A percentile compares a stretch with the other conserved stretches of the same genome.
Conservation (phyloP, 1,284 basidiomycete species). For the Taiwanofungus camphoratus region DNA sequence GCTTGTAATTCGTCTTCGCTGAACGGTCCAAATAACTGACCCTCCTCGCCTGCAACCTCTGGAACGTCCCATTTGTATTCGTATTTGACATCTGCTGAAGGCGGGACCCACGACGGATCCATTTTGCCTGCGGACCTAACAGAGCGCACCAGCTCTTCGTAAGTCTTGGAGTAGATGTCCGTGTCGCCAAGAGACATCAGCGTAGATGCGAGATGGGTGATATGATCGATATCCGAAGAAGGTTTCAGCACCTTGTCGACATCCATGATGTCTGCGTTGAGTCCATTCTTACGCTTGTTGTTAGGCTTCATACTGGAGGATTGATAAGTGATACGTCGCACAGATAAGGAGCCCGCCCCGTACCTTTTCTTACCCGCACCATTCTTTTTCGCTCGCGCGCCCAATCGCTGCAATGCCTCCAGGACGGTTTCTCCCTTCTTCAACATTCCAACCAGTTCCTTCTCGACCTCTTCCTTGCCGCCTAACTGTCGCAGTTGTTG, state of each 20-base stretch:
- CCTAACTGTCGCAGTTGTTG: slow-evolving; percentile 56
- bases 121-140: slow-evolving; percentile 69
- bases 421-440: slow-evolving; percentile 89
- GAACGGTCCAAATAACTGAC: slow-evolving; percentile 71
- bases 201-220: slow-evolving; percentile 78
- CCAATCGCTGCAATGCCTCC: slow-evolving; percentile 84
- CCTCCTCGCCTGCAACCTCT: slow-evolving; percentile 37
- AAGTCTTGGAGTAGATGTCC: slow-evolving; percentile 80
- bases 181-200: slow-evolving; percentile 79
- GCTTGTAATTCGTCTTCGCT: slow-evolving; percentile 66
- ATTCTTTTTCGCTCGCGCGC: slow-evolving; percentile 62
- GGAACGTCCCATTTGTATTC: slow-evolving; percentile 74
- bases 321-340: not conserved
- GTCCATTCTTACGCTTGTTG: slow-evolving; percentile 30
- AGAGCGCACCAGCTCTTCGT: slow-evolving; percentile 74
- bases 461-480: slow-evolving; percentile 65
- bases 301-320: slow-evolving; percentile 21
- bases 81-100: slow-evolving; percentile 69
- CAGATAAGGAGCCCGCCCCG: not conserved
- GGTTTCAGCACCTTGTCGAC: slow-evolving; percentile 39
- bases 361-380: slow-evolving; percentile 33
- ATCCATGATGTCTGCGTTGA: slow-evolving; percentile 35
- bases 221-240: slow-evolving; percentile 58
- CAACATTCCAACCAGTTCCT: slow-evolving; percentile 66
- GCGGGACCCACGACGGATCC: slow-evolving; percentile 64